Base-by-base conservation (phyloP, 2,329 filamentous ascomycete genomes). In the Neopestalotiopsis rosae region DNA sequence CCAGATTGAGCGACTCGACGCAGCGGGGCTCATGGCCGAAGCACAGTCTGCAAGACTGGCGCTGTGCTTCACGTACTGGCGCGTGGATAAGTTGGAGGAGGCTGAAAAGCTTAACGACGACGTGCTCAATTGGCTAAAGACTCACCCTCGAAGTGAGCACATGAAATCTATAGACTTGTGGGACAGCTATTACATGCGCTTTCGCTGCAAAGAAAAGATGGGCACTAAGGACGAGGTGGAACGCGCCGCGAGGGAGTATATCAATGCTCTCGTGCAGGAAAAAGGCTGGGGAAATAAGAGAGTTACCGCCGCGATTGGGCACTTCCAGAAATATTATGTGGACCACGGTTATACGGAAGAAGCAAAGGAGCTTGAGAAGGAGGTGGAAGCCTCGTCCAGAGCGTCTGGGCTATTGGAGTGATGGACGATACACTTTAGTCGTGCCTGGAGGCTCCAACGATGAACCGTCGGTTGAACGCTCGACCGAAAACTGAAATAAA, bases 321-420 rank as follows among this genome's bases (percentile, higher is more conserved):
- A 57, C 45, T 20, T 66, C 14, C 63, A 66, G 63, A 38, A 66
- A 45, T 66, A 66, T 32, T 66, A 66, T 30, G 57, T 38, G 30
- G 49, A 57, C 12, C 20, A 32, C 10, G 63, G 63, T 6, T 34
- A 56, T 14, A 20, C 57, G 17, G 32, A 66, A 34, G 49, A 66
- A 57, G 63, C 63, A 20, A 34, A 66, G n/a, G 63, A 58, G 20
- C 34, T 66, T 7, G 63, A 66, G 32, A 34, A 20, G 28, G 59
- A 30, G 14, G 34, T 62, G 20, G 57, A 59, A 28, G 28, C n/a
- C 4, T 14, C 45, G n/a, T 52, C 45, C 7, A 52, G 45, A 10
- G 14, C 45, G 7, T n/a, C 45, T 7, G 45, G 45, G 4, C 45
- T 52, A 9, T 24, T 52, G 45, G 45, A 52, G 45, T 52, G 20